Evolutionary conservation across 2,329 filamentous ascomycete species (phyloP).

Genomic region (Massarina eburnea): DNA sequence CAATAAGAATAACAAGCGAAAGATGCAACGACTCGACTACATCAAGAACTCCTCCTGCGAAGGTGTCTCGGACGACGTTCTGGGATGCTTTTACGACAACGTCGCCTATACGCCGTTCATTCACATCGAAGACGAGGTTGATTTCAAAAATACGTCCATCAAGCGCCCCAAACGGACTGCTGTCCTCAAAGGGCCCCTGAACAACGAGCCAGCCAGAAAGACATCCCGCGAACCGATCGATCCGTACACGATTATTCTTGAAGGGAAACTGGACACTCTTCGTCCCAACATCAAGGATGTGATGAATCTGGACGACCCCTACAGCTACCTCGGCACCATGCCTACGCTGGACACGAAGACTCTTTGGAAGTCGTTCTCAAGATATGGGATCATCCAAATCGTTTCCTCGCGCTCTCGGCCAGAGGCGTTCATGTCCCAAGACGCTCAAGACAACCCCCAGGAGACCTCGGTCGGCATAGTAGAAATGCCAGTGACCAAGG

Average conservation of each 20-base stretch:
- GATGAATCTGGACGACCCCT: constrained; percentile 89
- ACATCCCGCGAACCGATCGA: constrained; percentile 83
- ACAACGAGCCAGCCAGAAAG: constrained; percentile 66
- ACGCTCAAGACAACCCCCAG: constrained; percentile 79
- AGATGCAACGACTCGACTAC: constrained; percentile 96
- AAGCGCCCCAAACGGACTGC: constrained; percentile 72
- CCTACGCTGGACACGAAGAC: constrained; percentile 76
- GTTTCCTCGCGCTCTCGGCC: constrained; percentile 90
- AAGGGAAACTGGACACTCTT: constrained; percentile 79
- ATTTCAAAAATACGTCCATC: constrained; percentile 71
- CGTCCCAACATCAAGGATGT: constrained; percentile 88
- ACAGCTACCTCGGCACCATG: constrained; percentile 79
- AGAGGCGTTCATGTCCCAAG: constrained; percentile 90
- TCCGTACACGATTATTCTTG: constrained; percentile 91
- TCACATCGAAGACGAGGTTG: constrained; percentile 89
- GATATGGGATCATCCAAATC: constrained; percentile 89
- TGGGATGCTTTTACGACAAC: constrained; percentile 98
- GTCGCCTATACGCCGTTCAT: constrained; percentile 98
- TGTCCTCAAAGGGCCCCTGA: constrained; percentile 55
- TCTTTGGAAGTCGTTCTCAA: constrained; percentile 85
- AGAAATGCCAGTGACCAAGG: constrained; percentile 96
- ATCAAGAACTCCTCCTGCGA: constrained; percentile 92
- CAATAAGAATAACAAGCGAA: constrained; percentile 99
- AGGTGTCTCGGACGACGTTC: constrained; percentile 87
- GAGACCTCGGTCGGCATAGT: constrained; percentile 85